phyloP scores from a whole-genome alignment of 352 stramenopile species.

The Phytophthora kernoviae region DNA sequence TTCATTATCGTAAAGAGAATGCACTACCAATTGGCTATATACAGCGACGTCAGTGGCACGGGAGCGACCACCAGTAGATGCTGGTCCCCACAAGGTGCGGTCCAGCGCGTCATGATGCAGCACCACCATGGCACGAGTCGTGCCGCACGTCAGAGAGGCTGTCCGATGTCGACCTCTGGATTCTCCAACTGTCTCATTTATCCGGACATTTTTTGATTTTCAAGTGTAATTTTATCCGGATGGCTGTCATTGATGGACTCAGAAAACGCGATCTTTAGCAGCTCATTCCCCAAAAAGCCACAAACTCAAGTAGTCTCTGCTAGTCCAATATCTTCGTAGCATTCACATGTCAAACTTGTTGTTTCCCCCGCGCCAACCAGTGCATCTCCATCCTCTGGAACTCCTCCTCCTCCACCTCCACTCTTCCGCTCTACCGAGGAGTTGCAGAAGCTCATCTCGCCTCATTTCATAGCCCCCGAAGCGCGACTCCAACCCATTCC shows the following conservation, averaged over 20 bases:
- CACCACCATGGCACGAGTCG: slow-evolving; percentile 53
- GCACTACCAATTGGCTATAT: slow-evolving; percentile 53
- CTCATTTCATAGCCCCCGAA: slow-evolving; percentile 43
- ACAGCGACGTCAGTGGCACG: slow-evolving; percentile 42
- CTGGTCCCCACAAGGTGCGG: slow-evolving; percentile 59
- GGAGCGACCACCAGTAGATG: slow-evolving; percentile 48
- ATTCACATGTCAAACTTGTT: slow-evolving; percentile 28
- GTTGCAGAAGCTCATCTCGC: slow-evolving; percentile 54
- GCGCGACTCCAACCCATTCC: slow-evolving; percentile 48
- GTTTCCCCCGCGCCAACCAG: slow-evolving; percentile 14
- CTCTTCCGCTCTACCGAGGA: slow-evolving; percentile 57
- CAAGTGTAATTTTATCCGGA: slow-evolving; percentile 18
- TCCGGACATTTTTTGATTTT: slow-evolving; percentile 8
- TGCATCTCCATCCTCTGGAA: slow-evolving; percentile 2
- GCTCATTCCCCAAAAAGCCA: slow-evolving; percentile 24
- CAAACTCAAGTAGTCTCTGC: slow-evolving; percentile 4
- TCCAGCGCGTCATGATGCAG: slow-evolving; percentile 66
- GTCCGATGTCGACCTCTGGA: slow-evolving; percentile 1
- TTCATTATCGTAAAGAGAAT: not conserved
- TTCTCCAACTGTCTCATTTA: not conserved
- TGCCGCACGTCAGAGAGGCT: no score
- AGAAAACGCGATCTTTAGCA: slow-evolving; percentile 14
- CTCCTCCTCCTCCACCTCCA: slow-evolving; percentile 43
- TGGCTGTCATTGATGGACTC: not conserved
- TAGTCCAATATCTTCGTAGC: not conserved